These are phyloP conservation scores for Colletotrichum sojae DNA, from an alignment of 2,329 filamentous ascomycete genomes.

Conservation along the genomic window DNA sequence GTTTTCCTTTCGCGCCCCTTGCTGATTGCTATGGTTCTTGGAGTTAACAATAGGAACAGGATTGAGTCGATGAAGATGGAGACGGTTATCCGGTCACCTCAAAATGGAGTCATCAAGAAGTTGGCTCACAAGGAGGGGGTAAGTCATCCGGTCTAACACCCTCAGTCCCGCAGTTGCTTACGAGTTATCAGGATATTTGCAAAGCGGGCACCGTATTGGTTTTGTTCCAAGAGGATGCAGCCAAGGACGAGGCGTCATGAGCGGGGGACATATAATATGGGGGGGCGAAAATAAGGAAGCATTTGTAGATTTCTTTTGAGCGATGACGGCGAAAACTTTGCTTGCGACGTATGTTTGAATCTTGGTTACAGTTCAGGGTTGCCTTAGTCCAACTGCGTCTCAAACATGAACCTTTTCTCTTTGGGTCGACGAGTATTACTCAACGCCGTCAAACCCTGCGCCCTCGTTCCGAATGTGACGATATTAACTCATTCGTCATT, in stretches of 20 bases:
- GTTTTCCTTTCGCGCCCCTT: constrained; percentile 47
- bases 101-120: constrained; percentile 79
- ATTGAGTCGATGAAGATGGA: constrained; percentile 96
- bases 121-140: constrained; percentile 83
- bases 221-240: constrained; percentile 73
- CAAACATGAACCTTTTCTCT: too few species aligned
- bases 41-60: constrained; percentile 54
- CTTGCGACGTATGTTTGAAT: too few species aligned
- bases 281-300: neutral
- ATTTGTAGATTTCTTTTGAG: neutral
- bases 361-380: too few species aligned
- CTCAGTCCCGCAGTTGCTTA: constrained; percentile 28
- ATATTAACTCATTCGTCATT: neutral
- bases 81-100: constrained; percentile 84
- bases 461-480: neutral
- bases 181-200: constrained; percentile 75
- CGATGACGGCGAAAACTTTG: neutral
- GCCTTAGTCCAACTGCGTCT: too few species aligned
- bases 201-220: constrained; percentile 83
- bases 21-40: neutral
- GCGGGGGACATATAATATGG: neutral
- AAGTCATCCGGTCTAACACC: constrained; percentile 52
- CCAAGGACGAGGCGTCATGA: constrained; percentile 39
- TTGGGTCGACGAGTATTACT: too few species aligned
- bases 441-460: too few species aligned